Evolutionary conservation across 2,329 filamentous ascomycete species (phyloP).

Genomic region (Sporothrix brunneoviolacea): DNA sequence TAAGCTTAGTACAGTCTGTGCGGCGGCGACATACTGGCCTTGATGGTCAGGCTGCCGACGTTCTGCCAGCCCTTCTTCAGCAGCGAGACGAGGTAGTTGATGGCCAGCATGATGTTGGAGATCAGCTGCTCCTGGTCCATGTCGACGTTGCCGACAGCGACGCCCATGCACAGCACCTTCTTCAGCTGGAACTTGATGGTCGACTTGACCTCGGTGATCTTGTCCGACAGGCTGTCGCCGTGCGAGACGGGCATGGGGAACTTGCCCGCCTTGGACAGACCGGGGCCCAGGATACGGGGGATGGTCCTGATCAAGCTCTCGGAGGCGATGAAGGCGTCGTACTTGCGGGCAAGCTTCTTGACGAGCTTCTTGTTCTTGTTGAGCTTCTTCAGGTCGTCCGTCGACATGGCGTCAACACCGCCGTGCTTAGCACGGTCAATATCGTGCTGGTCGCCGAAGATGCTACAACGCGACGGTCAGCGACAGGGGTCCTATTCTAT

Average conservation of each 20-base stretch:
- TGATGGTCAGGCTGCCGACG: conserved; percentile 98
- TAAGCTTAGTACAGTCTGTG: conserved; percentile 92
- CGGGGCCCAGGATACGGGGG: conserved; percentile 96
- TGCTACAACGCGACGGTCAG: conserved; percentile 32
- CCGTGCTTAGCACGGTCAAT: conserved; percentile 99
- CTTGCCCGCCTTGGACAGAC: conserved; percentile 99
- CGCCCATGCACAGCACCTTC: conserved; percentile 99
- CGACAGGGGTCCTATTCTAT: neutral
- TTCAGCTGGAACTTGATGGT: conserved; percentile 99
- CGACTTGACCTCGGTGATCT: conserved; percentile 99
- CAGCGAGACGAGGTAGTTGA: conserved; percentile 99
- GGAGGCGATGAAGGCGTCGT: conserved; percentile 98
- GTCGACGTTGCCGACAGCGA: conserved; percentile 96
- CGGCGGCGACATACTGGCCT: conserved; percentile 99
- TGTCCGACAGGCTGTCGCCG: conserved; percentile 84
- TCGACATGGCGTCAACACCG: conserved; percentile 95
- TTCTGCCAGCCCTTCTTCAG: conserved; percentile 99
- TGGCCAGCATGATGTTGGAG: conserved; percentile 98
- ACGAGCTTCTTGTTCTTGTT: conserved; percentile 99
- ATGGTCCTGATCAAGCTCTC: conserved; percentile 99
- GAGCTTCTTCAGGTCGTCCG: conserved; percentile 99
- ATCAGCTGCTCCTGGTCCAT: conserved; percentile 96
- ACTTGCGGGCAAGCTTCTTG: conserved; percentile 99
- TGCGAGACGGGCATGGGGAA: conserved; percentile 99
- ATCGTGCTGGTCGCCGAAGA: conserved; percentile 78